A percentile compares a stretch with the other conserved stretches of the same genome.
Conservation (phyloP, 208 protist species). For the Porcisia hertigi region DNA sequence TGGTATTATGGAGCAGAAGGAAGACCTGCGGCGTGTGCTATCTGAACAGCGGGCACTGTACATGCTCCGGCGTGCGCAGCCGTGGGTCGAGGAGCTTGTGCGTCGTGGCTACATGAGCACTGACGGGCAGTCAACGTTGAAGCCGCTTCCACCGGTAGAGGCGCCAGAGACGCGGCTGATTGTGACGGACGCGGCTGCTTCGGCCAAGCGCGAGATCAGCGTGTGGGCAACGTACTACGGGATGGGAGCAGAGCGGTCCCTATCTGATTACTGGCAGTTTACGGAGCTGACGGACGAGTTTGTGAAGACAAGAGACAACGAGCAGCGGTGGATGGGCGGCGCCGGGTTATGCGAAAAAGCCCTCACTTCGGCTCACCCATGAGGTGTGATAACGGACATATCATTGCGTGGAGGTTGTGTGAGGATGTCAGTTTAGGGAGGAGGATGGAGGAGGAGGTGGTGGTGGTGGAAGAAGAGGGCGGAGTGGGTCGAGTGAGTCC, state of each 20-base stretch:
- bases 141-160: conserved; percentile 26
- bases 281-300: conserved; percentile 62
- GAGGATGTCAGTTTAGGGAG: not conserved
- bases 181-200: conserved; percentile 44
- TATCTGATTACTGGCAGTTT: conserved; percentile 72
- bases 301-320: conserved; percentile 56
- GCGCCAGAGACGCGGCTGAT: conserved; percentile 37
- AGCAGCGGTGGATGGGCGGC: conserved; percentile 66
- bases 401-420: not conserved
- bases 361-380: not conserved
- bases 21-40: conserved; percentile 6
- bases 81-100: conserved; percentile 44
- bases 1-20: conserved; percentile 16
- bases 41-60: conserved; percentile 52
- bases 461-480: not conserved
- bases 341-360: conserved; percentile 35
- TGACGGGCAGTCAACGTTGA: conserved; percentile 17
- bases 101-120: conserved; percentile 14
- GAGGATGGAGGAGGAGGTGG: not conserved
- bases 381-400: not conserved
- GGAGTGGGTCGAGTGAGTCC: not conserved
- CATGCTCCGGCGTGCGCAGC: conserved; percentile 46
- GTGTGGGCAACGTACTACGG: conserved; percentile 52
- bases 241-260: conserved; percentile 44
- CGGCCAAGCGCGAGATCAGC: conserved; percentile 28